Conservation (phyloP, 169 alveolate genomes). For the Miamiensis avidus region DNA sequence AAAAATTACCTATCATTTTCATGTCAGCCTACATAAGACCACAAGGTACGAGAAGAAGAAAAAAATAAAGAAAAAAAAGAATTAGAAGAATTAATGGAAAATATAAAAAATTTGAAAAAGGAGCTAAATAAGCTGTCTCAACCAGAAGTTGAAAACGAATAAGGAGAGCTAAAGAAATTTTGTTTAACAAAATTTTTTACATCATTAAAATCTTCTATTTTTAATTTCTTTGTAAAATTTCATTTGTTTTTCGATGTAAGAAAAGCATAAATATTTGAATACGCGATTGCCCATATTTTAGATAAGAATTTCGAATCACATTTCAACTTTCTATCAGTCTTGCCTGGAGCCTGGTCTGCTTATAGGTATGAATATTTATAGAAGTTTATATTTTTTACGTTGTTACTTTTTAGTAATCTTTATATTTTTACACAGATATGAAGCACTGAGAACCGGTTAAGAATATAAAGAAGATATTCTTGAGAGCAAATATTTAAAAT, state of each 20-base stretch:
- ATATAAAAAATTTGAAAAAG: too few species aligned
- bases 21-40: neutral
- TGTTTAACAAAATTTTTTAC: too few species aligned
- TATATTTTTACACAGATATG: neutral
- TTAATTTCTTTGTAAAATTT: too few species aligned
- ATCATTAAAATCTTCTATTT: too few species aligned
- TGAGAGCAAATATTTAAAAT: slow-evolving; percentile 24
- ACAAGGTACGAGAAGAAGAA: neutral
- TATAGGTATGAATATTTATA: slow-evolving; percentile 42
- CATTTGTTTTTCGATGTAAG: neutral
- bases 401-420: too few species aligned
- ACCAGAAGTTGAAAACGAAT: neutral
- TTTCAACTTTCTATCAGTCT: slow-evolving; percentile 29
- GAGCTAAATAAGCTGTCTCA: neutral
- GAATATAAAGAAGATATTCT: slow-evolving; percentile 9
- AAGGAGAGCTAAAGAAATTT: too few species aligned
- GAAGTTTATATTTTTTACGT: too few species aligned
- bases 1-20: neutral
- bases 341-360: slow-evolving; percentile 48
- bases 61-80: too few species aligned
- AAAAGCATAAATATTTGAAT: slow-evolving; percentile 31
- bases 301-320: slow-evolving; percentile 40
- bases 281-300: slow-evolving; percentile 37
- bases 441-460: neutral
- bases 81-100: neutral